Evolutionary conservation across 768 basidiomycete genomes (phyloP).

Genomic region (Gymnopilus junonius): DNA sequence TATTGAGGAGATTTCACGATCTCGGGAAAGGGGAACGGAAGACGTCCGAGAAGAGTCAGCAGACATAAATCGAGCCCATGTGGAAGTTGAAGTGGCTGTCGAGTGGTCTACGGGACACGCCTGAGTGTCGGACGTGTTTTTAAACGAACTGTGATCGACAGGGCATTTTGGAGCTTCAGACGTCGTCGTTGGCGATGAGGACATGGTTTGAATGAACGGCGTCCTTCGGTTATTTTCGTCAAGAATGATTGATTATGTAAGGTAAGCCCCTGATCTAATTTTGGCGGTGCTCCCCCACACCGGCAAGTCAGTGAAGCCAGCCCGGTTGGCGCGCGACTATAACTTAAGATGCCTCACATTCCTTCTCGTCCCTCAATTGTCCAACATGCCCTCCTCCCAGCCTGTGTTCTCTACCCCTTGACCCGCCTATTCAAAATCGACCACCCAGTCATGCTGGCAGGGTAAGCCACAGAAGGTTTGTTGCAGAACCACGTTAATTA

Average conservation of each 20-base stretch:
- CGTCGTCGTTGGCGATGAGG: constrained; percentile 34
- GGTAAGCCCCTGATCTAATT: neutral
- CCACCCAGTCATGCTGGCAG: constrained; percentile 87
- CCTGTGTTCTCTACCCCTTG: constrained; percentile 75
- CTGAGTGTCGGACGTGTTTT: neutral
- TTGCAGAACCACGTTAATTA: neutral
- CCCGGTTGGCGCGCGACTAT: constrained; percentile 13
- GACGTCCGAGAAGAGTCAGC: constrained; percentile 25
- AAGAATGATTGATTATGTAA: constrained; percentile 20
- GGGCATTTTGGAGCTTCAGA: constrained; percentile 50
- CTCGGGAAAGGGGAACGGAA: constrained; percentile 54
- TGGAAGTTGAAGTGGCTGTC: constrained; percentile 39
- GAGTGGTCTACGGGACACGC: constrained; percentile 48
- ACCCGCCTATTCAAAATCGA: constrained; percentile 79
- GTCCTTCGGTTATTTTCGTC: constrained; percentile 18
- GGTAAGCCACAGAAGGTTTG: constrained; percentile 35
- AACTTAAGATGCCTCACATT: constrained; percentile 13
- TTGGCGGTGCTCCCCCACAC: neutral
- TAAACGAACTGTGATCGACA: constrained; percentile 55
- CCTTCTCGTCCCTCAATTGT: constrained; percentile 3
- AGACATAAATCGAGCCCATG: constrained; percentile 48
- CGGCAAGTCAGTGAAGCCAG: constrained; percentile 14
- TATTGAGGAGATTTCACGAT: constrained; percentile 88
- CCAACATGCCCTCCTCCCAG: constrained; percentile 61
- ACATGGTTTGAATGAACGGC: constrained; percentile 20